Base-by-base conservation (phyloP, 441 rosid genomes). In the Lepidium campestre region DNA sequence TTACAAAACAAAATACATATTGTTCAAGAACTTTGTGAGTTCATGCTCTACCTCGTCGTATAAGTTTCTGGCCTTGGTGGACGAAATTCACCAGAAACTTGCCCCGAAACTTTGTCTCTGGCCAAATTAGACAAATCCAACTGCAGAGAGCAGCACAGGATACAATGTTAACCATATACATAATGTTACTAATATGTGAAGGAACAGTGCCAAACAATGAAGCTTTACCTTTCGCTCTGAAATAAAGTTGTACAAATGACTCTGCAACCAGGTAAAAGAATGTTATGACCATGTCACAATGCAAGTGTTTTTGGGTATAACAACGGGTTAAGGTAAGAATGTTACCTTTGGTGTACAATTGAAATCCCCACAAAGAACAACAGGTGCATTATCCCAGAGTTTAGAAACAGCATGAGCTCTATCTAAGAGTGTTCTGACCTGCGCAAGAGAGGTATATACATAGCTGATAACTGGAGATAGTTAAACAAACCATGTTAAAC, bases 351-450 rank as follows among this genome's bases (percentile, higher is more conserved):
- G 99, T 48, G 95, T 93, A 72, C 93, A 89, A 74, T 93, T 93
- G 73, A 91, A 89, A 77, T 93, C 99, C 57, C 97, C 97, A 80
- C 99, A 91, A 59, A 93, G 81, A 82, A 93, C 89, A 77, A 91
- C 84, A 29, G 96, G 96, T 12, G 96, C 91, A 85, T 80, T 79
- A 73, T 86, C 80, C 99, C 97, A 93, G 36, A 66, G 68, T 79
- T 77, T 83, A 29, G 99, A 89, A 71, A 87, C 88, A 52, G 85
- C 82, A 75, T 86, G 77, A 56, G 99, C 93, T 81, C 68, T 83
- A 54, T 87, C 91, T 39, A 89, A 76, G 56, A 93, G 92, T 58
- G 59, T 79, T 82, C 97, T 85, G 49, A 91, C 86, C 99, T 93
- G 83, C 67, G 69, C 42, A 54, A 19, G 15, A 61, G 40, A 60